A percentile compares a stretch with the other conserved stretches of the same genome.
Conservation (phyloP, 179 eudicot species). For the Pouteria campechiana region DNA sequence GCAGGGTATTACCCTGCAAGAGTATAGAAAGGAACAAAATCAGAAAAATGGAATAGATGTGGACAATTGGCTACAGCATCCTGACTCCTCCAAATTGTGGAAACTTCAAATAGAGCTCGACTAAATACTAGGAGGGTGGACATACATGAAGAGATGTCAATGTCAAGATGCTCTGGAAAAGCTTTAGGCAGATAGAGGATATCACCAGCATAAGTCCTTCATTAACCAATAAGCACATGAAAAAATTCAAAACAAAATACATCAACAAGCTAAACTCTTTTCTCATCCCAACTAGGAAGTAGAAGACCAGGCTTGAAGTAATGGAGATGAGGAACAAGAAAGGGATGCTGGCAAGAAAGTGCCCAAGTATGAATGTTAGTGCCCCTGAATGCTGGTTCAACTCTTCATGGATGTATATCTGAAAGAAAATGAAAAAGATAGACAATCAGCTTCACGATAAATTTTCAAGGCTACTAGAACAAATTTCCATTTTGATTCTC, state of each 20-base stretch:
- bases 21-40: too few species aligned
- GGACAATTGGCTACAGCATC: too few species aligned
- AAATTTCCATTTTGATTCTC: too few species aligned
- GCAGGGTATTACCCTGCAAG: too few species aligned
- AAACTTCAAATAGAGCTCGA: too few species aligned
- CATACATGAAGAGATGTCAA: slow-evolving; percentile 70
- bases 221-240: slow-evolving; percentile 74
- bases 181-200: slow-evolving; percentile 56
- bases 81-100: too few species aligned
- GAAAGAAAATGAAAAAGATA: slow-evolving; percentile 21
- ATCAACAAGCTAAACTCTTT: slow-evolving; percentile 88
- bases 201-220: slow-evolving; percentile 77
- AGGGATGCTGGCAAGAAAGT: slow-evolving; percentile 84
- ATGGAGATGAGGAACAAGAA: slow-evolving; percentile 92
- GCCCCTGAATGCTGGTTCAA: slow-evolving; percentile 77
- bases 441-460: too few species aligned
- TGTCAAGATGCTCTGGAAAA: slow-evolving; percentile 69
- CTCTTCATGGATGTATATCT: slow-evolving; percentile 73
- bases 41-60: too few species aligned
- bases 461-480: too few species aligned
- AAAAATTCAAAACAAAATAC: slow-evolving; percentile 85
- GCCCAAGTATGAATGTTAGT: slow-evolving; percentile 73
- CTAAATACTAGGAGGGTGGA: too few species aligned
- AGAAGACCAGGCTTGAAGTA: slow-evolving; percentile 87
- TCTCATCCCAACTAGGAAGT: slow-evolving; percentile 73